These are phyloP conservation scores for Chenopodium suecicum DNA, from an alignment of 148 eudicot species.

Conservation along the genomic window DNA sequence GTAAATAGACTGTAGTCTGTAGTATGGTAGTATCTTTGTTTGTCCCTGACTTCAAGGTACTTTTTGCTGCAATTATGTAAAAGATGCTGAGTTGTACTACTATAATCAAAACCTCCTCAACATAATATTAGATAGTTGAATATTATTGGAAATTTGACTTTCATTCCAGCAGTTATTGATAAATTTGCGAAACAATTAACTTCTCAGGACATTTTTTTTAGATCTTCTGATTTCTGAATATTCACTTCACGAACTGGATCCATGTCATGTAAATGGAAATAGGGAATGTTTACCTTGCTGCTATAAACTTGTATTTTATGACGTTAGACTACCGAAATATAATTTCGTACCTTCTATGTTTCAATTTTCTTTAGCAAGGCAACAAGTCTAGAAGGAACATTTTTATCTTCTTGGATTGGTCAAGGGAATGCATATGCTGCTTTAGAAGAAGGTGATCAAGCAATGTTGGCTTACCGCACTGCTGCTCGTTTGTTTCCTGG, in stretches of 20 bases:
- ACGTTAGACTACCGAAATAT: background rate
- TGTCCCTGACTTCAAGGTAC: no score
- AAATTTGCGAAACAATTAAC: background rate
- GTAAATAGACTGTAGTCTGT: no score
- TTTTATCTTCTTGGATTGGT: constrained; percentile 93
- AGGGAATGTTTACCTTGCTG: background rate
- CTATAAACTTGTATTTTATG: background rate
- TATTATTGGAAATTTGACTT: no score
- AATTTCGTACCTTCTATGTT: background rate
- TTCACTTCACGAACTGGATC: background rate
- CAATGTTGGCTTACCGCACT: constrained; percentile 95
- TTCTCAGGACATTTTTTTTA: background rate
- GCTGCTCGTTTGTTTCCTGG: constrained; percentile 99
- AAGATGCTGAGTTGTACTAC: no score
- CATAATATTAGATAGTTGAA: no score
- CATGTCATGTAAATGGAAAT: background rate
- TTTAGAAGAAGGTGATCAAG: constrained; percentile 98
- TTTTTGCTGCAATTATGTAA: no score
- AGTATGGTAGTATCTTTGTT: no score
- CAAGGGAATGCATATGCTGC: constrained; percentile 96
- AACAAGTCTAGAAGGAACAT: constrained; percentile 82
- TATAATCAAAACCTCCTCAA: no score
- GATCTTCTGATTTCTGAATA: constrained; percentile 1
- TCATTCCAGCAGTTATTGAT: background rate
- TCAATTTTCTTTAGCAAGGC: constrained; percentile 71